phyloP scores from a whole-genome alignment of 768 basidiomycete species.

The Terana coerulea region DNA sequence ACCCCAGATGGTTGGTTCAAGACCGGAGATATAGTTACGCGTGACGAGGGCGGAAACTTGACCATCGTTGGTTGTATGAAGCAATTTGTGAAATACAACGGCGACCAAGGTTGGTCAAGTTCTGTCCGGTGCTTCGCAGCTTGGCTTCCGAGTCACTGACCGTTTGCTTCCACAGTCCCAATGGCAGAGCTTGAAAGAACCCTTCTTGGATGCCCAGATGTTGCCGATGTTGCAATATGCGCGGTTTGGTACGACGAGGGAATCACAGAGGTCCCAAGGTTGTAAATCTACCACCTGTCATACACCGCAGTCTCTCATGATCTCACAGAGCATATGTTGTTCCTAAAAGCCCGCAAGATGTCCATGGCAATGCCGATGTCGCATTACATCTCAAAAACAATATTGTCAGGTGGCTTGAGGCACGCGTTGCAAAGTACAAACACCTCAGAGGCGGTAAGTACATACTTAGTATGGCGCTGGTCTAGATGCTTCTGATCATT shows the following conservation, averaged over 20 bases:
- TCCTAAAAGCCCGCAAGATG: constrained; percentile 10
- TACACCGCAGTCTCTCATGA: background rate
- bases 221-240: constrained; percentile 80
- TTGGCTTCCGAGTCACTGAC: too few species aligned
- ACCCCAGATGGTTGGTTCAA: constrained; percentile 38
- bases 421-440: constrained; percentile 71
- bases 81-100: constrained; percentile 30
- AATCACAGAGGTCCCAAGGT: constrained; percentile 81
- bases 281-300: constrained; percentile 8
- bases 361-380: constrained; percentile 29
- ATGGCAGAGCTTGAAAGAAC: constrained; percentile 83
- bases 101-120: constrained; percentile 19
- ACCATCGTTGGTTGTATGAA: constrained; percentile 31
- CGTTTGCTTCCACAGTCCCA: constrained; percentile 72
- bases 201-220: constrained; percentile 64
- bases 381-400: constrained; percentile 41
- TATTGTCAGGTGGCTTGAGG: constrained; percentile 60
- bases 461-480: constrained; percentile 17
- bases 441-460: constrained; percentile 67
- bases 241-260: constrained; percentile 62
- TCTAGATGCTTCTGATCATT: too few species aligned
- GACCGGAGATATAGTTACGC: constrained; percentile 39
- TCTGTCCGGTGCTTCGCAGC: too few species aligned
- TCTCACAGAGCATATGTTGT: constrained; percentile 8
- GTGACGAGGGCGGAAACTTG: constrained; percentile 35